Conservation (phyloP, 1,284 basidiomycete genomes). For the Fomitopsis schrenkii region DNA sequence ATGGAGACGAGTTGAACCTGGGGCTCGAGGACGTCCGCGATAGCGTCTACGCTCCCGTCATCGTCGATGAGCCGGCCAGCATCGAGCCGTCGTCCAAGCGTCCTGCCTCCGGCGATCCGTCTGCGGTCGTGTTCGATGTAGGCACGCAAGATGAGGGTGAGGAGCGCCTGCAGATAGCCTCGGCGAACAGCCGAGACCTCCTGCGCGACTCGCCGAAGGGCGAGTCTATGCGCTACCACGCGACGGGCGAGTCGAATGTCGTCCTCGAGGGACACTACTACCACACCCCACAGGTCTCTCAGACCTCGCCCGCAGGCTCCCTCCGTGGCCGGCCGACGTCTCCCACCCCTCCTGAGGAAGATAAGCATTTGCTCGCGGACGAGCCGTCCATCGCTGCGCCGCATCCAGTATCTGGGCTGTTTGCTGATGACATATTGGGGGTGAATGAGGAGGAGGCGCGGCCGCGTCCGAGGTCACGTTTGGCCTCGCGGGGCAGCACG, state of each 20-base stretch:
- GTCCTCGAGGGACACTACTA: conserved; percentile 33
- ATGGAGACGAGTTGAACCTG: conserved; percentile 68
- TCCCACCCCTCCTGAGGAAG: not conserved
- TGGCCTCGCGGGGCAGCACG: conserved; percentile 6
- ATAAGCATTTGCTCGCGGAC: not conserved
- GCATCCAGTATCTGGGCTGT: not conserved
- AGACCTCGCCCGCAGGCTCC: not conserved
- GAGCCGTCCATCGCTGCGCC: not conserved
- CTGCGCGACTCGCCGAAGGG: conserved; percentile 16
- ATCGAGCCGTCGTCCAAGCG: not conserved
- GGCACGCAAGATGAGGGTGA: not conserved
- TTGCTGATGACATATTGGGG: not conserved
- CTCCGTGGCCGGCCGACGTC: not conserved
- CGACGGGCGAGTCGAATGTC: conserved; percentile 37
- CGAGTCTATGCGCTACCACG: conserved; percentile 32
- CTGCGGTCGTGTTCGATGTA: conserved; percentile 14
- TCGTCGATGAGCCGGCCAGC: not conserved
- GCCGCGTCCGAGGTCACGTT: conserved; percentile 5
- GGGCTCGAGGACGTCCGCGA: conserved; percentile 64
- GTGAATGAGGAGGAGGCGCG: not conserved
- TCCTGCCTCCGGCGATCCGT: not conserved
- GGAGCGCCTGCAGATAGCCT: conserved; percentile 4
- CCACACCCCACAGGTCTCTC: conserved; percentile 19
- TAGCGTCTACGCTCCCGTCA: not conserved
- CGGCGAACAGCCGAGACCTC: conserved; percentile 16